These are phyloP conservation scores for Xylariaceae sp. DNA, from an alignment of 2,329 filamentous ascomycete genomes.

Conservation along the genomic window DNA sequence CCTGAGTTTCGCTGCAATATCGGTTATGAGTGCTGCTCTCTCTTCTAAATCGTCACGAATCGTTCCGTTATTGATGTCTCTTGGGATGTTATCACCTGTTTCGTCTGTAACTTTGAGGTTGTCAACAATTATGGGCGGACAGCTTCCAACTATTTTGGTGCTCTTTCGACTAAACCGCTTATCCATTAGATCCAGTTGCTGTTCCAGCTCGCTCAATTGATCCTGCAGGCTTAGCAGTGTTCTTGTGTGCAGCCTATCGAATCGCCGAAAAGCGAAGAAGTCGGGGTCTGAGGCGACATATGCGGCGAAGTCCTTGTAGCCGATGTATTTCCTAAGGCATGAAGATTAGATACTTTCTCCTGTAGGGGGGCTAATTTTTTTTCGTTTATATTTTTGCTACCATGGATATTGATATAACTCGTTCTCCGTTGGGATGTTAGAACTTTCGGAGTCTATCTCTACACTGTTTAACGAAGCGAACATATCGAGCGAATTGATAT, in stretches of 20 bases:
- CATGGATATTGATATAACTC: background rate
- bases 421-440: background rate
- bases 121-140: background rate
- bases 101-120: background rate
- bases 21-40: background rate
- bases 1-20: slow-evolving; percentile 3
- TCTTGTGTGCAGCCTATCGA: background rate
- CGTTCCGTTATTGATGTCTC: slow-evolving; percentile 11
- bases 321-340: background rate
- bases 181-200: background rate
- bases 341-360: background rate
- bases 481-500: too few species aligned
- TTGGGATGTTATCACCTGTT: background rate
- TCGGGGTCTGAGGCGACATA: background rate
- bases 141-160: background rate
- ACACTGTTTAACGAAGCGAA: background rate
- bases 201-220: background rate
- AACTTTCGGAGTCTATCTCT: background rate
- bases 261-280: background rate
- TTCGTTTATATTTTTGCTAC: background rate
- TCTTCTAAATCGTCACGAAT: slow-evolving; percentile 8
- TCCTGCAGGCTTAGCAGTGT: background rate
- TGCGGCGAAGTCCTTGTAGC: background rate
- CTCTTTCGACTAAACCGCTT: background rate
- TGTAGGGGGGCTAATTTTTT: background rate